Evolutionary conservation across 768 basidiomycete species (phyloP).

Genomic region (Leccinum subgranulosum): DNA sequence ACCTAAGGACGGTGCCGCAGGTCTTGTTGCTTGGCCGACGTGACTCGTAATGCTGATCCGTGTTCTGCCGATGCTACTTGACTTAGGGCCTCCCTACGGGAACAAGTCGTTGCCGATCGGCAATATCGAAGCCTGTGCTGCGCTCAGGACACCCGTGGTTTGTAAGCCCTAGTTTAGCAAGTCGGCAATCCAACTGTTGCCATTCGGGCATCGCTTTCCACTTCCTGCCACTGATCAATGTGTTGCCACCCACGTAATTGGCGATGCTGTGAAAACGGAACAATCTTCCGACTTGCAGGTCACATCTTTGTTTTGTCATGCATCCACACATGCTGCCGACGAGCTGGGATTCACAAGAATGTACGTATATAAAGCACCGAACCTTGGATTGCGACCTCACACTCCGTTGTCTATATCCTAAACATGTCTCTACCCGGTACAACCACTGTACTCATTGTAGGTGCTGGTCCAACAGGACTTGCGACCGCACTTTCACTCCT

Average conservation of each 20-base stretch:
- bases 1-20: background rate
- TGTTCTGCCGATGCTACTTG: background rate
- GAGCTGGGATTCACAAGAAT: background rate
- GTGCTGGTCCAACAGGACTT: slow-evolving; percentile 50
- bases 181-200: background rate
- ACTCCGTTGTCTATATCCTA: background rate
- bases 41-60: background rate
- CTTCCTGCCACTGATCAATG: background rate
- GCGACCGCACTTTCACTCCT: slow-evolving; percentile 44
- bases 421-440: slow-evolving; percentile 28
- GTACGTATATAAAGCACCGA: background rate
- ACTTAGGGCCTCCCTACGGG: too few species aligned
- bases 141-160: too few species aligned
- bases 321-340: background rate
- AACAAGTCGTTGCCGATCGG: too few species aligned
- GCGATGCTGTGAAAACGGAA: background rate
- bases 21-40: background rate
- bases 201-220: background rate
- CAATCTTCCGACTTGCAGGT: background rate
- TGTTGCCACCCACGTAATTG: background rate
- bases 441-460: slow-evolving; percentile 47
- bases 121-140: too few species aligned
- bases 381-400: background rate
- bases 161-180: background rate
- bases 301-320: background rate